Evolutionary conservation across 306 rosid species (phyloP), one percentile per base, ranked within the genome.

Genomic region (Glycyrrhiza uralensis): DNA sequence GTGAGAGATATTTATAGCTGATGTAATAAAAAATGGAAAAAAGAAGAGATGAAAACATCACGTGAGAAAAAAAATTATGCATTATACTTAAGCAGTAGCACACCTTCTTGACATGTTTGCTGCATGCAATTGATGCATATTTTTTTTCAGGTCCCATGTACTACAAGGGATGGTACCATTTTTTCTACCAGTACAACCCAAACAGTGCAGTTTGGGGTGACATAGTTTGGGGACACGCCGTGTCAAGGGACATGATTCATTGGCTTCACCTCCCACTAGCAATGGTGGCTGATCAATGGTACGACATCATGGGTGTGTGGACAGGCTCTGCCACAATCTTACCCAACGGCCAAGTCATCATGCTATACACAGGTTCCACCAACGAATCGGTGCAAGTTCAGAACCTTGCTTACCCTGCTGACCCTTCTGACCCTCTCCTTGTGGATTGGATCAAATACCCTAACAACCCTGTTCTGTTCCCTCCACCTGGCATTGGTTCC

Each of bases 231-330:
- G 97, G 98, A 15, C 98, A 94, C 14, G 97, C 98, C 0, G 90
- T 94, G 8, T 94, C 97, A 32, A 85, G 52, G 17, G 97, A 94
- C 83, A 44, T 94, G 81, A 89, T 91, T 78, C 97, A 89, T 67
- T 94, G 98, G 98, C 90, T 85, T 32, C 97, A 94, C 80, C 94
- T 94, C 23, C 98, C 98, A 23, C 22, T 94, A 0, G 98, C 98
- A 42, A 86, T 94, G 95, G 82, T 85, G 5, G 83, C 93, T 1
- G 98, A 94, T 57, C 74, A 91, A 23, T 94, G 98, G 98, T 91
- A 89, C 17, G 98, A 94, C 71, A 14, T 4, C 3, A 74, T 76
- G 8, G 98, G 98, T 6, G 97, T 89, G 20, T 94, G 97, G 97
- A 87, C 98, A 0, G 98, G 98, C 9, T 94, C 98, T 10, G 97